phyloP scores from a whole-genome alignment of 2,329 filamentous ascomycete species.

The Sporothrix mexicana region DNA sequence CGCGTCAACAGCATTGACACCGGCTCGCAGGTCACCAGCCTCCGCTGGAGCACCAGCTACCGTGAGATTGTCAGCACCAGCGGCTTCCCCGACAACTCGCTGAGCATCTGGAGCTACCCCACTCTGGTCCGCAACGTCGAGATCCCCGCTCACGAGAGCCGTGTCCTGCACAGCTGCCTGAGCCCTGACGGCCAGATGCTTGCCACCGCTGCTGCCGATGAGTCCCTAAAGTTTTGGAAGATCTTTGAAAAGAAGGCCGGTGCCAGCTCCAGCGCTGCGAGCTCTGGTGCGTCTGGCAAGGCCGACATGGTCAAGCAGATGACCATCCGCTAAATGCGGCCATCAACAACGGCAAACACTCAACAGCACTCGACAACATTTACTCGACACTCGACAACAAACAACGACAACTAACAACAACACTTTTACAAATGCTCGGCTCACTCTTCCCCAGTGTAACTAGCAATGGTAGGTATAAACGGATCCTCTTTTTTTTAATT shows the following conservation, averaged over 20 bases:
- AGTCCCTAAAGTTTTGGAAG: constrained; percentile 99
- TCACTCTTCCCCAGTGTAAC: constrained; percentile 31
- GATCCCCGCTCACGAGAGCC: constrained; percentile 95
- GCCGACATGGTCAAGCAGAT: constrained; percentile 92
- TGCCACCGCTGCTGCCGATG: constrained; percentile 92
- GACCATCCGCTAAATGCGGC: constrained; percentile 74
- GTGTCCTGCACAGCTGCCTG: constrained; percentile 94
- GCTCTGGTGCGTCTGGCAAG: constrained; percentile 74
- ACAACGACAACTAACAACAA: constrained; percentile 9
- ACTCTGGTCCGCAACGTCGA: constrained; percentile 96
- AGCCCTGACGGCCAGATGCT: constrained; percentile 98
- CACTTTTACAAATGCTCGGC: constrained; percentile 36
- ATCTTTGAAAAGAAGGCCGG: constrained; percentile 98
- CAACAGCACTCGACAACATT: constrained; percentile 17
- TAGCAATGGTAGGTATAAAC: constrained; percentile 55
- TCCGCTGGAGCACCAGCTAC: constrained; percentile 96
- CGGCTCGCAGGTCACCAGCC: constrained; percentile 93
- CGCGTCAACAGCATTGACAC: constrained; percentile 99
- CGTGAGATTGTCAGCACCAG: constrained; percentile 97
- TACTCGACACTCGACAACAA: constrained; percentile 2
- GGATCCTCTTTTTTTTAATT: constrained; percentile 19
- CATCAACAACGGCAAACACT: constrained; percentile 30
- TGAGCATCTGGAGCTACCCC: constrained; percentile 99
- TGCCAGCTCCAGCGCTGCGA: constrained; percentile 66
- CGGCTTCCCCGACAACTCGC: constrained; percentile 98